Percentiles rank a stretch among this genome's conserved stretches.
These are phyloP conservation scores for Cryptococcus wingfieldii DNA, from an alignment of 1,284 basidiomycete genomes.

Conservation along the genomic window DNA sequence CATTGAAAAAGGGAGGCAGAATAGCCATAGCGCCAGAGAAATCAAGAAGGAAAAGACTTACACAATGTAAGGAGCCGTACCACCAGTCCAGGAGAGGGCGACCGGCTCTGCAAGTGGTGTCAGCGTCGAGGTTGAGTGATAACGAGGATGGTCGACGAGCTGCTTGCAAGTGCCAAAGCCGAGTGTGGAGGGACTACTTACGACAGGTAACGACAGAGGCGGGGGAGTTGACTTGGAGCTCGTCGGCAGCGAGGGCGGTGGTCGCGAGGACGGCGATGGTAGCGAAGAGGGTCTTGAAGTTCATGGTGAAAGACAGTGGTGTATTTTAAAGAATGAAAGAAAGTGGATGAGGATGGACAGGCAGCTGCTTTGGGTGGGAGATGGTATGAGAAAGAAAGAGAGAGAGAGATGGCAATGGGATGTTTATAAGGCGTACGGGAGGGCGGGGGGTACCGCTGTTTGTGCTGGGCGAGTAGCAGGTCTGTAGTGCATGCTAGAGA, in stretches of 20 bases:
- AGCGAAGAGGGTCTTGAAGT: constrained; percentile 17
- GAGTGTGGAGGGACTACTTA: constrained; percentile 14
- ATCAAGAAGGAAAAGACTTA: constrained; percentile 20
- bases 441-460: not conserved
- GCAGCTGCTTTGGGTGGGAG: too few relatives aligned
- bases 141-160: too few relatives aligned
- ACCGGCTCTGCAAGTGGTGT: constrained; percentile 23
- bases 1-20: too few relatives aligned
- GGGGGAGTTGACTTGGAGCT: constrained; percentile 61
- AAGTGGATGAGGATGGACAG: not conserved
- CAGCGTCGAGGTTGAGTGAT: too few relatives aligned
- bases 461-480: not conserved
- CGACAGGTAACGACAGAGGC: constrained; percentile 47
- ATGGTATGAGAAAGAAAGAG: constrained; percentile 3
- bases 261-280: constrained; percentile 26
- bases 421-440: not conserved
- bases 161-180: too few relatives aligned
- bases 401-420: constrained; percentile 2
- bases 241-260: constrained; percentile 44
- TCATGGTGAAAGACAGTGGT: constrained; percentile 18
- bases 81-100: constrained; percentile 57
- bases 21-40: too few relatives aligned
- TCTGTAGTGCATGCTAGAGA: too few relatives aligned
- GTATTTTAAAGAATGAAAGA: not conserved
- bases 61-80: constrained; percentile 61